These are phyloP conservation scores for Euphrasia arctica DNA, from an alignment of 305 asterid species.

Conservation along the genomic window DNA sequence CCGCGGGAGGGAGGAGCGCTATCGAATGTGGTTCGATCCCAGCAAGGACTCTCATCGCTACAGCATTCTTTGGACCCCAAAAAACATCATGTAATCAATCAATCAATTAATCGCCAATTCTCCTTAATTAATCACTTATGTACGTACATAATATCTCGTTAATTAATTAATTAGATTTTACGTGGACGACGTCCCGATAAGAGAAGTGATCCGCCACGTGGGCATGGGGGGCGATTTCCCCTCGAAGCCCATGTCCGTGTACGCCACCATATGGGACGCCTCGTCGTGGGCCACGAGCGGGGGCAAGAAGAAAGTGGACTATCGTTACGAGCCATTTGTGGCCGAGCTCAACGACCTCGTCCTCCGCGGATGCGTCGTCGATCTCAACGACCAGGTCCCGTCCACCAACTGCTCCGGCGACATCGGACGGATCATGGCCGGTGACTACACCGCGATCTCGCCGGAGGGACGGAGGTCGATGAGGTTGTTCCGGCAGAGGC, in stretches of 20 bases:
- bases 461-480: slow-evolving; percentile 39
- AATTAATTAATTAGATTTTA: slow-evolving; percentile 48
- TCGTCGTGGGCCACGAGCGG: slow-evolving; percentile 91
- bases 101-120: no score
- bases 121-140: no score
- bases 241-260: slow-evolving; percentile 84
- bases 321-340: slow-evolving; percentile 59
- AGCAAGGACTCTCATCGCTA: slow-evolving; percentile 65
- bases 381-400: slow-evolving; percentile 67
- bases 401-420: slow-evolving; percentile 60
- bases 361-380: slow-evolving; percentile 79
- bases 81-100: slow-evolving; percentile 49
- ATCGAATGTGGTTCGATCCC: slow-evolving; percentile 90
- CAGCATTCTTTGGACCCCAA: slow-evolving; percentile 90
- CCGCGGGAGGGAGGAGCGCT: slow-evolving; percentile 92
- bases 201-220: slow-evolving; percentile 45
- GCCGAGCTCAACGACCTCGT: slow-evolving; percentile 67
- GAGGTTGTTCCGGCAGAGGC: slow-evolving; percentile 54
- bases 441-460: slow-evolving; percentile 39
- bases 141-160: no score
- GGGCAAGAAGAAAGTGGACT: slow-evolving; percentile 69
- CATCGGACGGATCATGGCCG: slow-evolving; percentile 27
- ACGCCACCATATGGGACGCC: slow-evolving; percentile 96
- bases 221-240: slow-evolving; percentile 80
- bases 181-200: slow-evolving; percentile 70